These are phyloP conservation scores for Calocybe gangraenosa DNA, from an alignment of 768 basidiomycete genomes.

Conservation along the genomic window DNA sequence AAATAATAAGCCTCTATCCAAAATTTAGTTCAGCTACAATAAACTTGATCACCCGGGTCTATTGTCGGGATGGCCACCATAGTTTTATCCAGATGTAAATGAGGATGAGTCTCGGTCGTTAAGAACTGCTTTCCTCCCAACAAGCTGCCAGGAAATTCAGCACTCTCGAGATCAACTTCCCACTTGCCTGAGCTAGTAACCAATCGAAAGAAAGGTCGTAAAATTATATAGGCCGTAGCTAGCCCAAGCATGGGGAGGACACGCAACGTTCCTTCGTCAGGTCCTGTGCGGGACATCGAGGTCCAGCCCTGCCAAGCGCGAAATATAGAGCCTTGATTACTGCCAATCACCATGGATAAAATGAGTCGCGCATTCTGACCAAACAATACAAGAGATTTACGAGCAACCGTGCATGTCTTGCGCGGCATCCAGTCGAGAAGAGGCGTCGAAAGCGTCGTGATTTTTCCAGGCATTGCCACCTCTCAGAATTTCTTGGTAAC, in stretches of 20 bases:
- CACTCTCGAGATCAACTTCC: conserved; percentile 46
- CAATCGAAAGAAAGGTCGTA: conserved; percentile 64
- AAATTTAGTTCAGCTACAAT: conserved; percentile 38
- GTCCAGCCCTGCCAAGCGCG: conserved; percentile 60
- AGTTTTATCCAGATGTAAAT: conserved; percentile 48
- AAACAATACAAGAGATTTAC: conserved; percentile 26
- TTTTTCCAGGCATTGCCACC: conserved; percentile 35
- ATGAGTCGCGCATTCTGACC: conserved; percentile 2
- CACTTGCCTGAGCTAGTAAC: conserved; percentile 36
- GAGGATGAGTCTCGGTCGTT: conserved; percentile 54
- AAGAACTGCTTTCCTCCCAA: conserved; percentile 55
- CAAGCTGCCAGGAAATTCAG: conserved; percentile 51
- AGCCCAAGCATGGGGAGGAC: conserved; percentile 57
- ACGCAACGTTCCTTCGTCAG: conserved; percentile 57
- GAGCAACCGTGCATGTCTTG: conserved; percentile 61
- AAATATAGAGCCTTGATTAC: conserved; percentile 51
- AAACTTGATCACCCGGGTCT: conserved; percentile 61
- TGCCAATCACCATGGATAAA: conserved; percentile 12
- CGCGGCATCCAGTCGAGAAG: conserved; percentile 42
- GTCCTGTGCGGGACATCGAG: conserved; percentile 47
- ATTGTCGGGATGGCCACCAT: conserved; percentile 59
- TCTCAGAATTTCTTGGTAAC: conserved; percentile 40
- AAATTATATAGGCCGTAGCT: conserved; percentile 54
- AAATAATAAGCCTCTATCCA: background rate
- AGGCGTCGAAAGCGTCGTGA: conserved; percentile 49